These are phyloP conservation scores for Diplodia intermedia DNA, from an alignment of 2,329 filamentous ascomycete genomes.

Conservation along the genomic window DNA sequence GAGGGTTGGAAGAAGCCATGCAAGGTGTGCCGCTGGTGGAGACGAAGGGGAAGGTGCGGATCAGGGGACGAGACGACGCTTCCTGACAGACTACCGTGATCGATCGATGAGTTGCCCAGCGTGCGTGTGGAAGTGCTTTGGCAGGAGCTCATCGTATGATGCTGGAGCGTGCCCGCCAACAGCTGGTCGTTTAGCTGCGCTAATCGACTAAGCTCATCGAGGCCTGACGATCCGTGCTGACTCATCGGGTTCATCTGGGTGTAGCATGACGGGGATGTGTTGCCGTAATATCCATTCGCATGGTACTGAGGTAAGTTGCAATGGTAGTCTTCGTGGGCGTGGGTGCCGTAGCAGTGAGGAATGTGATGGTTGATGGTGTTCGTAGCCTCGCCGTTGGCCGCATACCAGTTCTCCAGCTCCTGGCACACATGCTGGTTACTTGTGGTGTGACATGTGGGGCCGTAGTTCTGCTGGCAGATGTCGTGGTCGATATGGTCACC, in stretches of 20 bases:
- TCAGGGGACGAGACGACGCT: constrained; percentile 25
- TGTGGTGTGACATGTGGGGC: constrained; percentile 14
- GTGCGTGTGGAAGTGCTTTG: constrained; percentile 20
- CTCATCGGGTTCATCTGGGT: constrained; percentile 7
- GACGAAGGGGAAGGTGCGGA: constrained; percentile 17
- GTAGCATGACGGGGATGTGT: constrained; percentile 4
- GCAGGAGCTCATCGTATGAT: constrained; percentile 3
- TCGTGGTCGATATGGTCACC: constrained; percentile 16
- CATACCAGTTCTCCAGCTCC: constrained; percentile 14
- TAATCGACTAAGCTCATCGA: constrained; percentile 28
- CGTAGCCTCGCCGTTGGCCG: not conserved
- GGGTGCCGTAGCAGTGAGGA: constrained; percentile 3
- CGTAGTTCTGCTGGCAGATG: not conserved
- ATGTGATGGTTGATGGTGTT: not conserved
- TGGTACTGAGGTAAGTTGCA: constrained; percentile 24
- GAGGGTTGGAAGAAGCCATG: not conserved
- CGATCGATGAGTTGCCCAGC: constrained; percentile 7
- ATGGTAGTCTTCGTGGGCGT: constrained; percentile 3
- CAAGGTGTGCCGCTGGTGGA: constrained; percentile 11
- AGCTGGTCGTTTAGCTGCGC: constrained; percentile 22
- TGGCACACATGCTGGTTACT: constrained; percentile 15
- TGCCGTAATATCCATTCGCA: constrained; percentile 4
- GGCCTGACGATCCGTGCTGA: constrained; percentile 23
- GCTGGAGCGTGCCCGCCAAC: constrained; percentile 4
- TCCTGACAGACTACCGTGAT: constrained; percentile 12